Base-by-base conservation (phyloP, 139 green algal genomes). In the Chlamydomonas eustigma region DNA sequence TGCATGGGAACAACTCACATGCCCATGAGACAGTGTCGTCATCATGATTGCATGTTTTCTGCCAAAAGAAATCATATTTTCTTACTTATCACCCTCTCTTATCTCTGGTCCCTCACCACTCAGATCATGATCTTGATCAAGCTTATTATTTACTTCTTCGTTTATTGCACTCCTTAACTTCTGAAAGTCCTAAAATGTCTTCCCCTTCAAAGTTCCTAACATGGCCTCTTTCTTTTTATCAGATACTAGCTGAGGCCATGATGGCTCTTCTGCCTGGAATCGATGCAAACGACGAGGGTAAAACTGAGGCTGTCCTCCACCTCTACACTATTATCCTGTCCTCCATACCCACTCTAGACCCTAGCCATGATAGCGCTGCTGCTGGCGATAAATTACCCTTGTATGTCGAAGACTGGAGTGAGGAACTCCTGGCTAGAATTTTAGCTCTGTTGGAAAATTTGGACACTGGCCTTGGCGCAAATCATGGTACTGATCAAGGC, bases 201-300 rank as follows among this genome's bases (percentile, higher is more conserved):
- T n/a, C n/a, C n/a, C n/a, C n/a, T n/a, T n/a, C n/a, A n/a, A n/a
- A n/a, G n/a, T n/a, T n/a, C n/a, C n/a, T n/a, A n/a, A n/a, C n/a
- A n/a, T n/a, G n/a, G n/a, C n/a, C n/a, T n/a, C n/a, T n/a, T n/a
- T n/a, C n/a, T n/a, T n/a, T n/a, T 12, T 18, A 28, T 18, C 65
- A 91, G 74, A 28, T 90, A 22, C 32, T 97, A 4, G 89, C 88
- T 5, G 84, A 87, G 36, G 91, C 93, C 0, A 83, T 98, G 80
- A 88, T 89, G 79, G 90, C 88, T 1, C 86, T 89, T n/a, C 84
- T 98, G 58, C 92, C 93, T 0, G 94, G 88, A n/a, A 92, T 98
- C 50, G 94, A 98, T 76, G 94, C 94, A 30, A 98, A 98, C 80
- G 94, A 98, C 76, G 81, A 90, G 32, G 78, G 75, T 71, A 98